Evolutionary conservation across 306 rosid genomes (phyloP), one percentile per base, ranked within the genome.

Genomic region (Lathyrus tuberosus): DNA sequence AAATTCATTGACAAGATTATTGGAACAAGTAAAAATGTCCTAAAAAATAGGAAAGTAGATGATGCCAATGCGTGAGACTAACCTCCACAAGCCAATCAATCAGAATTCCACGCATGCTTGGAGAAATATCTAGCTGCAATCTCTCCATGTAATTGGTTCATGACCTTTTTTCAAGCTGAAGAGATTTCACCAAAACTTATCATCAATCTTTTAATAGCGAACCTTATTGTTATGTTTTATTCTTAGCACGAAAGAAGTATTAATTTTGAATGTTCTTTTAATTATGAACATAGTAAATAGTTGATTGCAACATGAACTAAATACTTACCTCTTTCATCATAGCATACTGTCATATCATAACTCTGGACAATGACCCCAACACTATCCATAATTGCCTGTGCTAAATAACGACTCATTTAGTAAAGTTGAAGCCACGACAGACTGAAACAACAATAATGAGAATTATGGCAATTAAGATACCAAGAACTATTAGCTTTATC

Each of bases 401-500:
- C n/a, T n/a, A n/a, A n/a, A n/a, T n/a, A n/a, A n/a, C n/a, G 74
- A 78, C 65, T 73, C 83, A 81, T 89, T 82, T 78, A 42, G 80
- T 53, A 65, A 96, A 89, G 4, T 85, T 70, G 79, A 89, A 89
- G 72, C 97, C 96, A 60, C 80, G 76, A 38, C 97, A 92, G 31
- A 87, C 51, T 0, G 96, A 89, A n/a, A 89, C 75, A 56, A 92
- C 83, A 20, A 92, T 83, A 37, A 92, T 83, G 77, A 89, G 90
- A 83, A 92, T 89, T 71, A 92, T 59, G 13, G 87, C 85, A 14
- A 87, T 56, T n/a, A 89, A 16, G 85, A 92, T 92, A 35, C 76
- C 97, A 79, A 89, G 67, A 78, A 87, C 96, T 49, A 92, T 79
- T 48, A 92, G 82, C 86, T 89, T 92, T 61, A 87, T 81, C 89